Evolutionary conservation across 75 land plant species (phyloP).

Genomic region (Picea glauca): DNA sequence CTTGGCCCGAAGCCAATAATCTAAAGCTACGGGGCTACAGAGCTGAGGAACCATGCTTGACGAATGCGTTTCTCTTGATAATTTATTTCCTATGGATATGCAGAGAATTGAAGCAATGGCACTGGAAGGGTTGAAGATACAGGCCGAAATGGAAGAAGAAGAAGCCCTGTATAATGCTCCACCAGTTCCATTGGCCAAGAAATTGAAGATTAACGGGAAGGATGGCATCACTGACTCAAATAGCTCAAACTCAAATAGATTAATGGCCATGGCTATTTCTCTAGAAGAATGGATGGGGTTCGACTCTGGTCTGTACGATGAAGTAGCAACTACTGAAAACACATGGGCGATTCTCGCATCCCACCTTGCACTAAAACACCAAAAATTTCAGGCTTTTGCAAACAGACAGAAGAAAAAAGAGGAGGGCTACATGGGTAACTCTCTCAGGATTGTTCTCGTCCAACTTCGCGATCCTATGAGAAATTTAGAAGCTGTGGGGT

Average conservation of each 20-base stretch:
- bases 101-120: conserved; percentile 79
- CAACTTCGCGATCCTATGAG: conserved; percentile 82
- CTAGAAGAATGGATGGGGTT: conserved; percentile 53
- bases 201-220: background rate
- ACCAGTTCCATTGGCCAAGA: background rate
- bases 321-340: background rate
- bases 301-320: conserved; percentile 14
- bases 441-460: conserved; percentile 50
- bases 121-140: conserved; percentile 73
- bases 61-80: conserved; percentile 55
- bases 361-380: conserved; percentile 11
- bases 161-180: conserved; percentile 62
- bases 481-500: conserved; percentile 77
- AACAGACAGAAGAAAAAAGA: conserved; percentile 4
- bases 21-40: background rate
- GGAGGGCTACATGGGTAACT: conserved; percentile 27
- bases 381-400: too few relatives aligned
- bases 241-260: conserved; percentile 7
- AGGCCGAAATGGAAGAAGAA: conserved; percentile 81
- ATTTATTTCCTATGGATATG: conserved; percentile 60
- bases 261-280: conserved; percentile 39
- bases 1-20: background rate
- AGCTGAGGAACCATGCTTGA: conserved; percentile 40
- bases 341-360: conserved; percentile 27
- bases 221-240: conserved; percentile 1